Conservation (phyloP, 768 basidiomycete genomes). For the Tephrocybe sp. region DNA sequence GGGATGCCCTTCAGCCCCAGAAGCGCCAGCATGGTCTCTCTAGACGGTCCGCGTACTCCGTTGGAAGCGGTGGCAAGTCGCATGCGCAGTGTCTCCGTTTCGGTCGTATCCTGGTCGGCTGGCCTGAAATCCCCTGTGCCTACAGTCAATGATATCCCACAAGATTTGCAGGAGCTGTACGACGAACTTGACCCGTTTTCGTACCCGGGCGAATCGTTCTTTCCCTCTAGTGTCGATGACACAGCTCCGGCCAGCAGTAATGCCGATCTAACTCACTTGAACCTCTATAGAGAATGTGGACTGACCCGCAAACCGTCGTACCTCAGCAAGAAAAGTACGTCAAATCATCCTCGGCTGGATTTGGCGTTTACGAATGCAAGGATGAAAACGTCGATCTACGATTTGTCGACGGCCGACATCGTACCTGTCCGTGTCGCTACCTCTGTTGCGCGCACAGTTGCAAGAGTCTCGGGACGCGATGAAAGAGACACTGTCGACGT, state of each 20-base stretch:
- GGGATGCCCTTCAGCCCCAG: constrained; percentile 16
- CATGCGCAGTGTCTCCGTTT: constrained; percentile 21
- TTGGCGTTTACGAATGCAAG: constrained; percentile 2
- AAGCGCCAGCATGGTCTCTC: constrained; percentile 12
- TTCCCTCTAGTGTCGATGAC: not conserved
- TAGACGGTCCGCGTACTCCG: constrained; percentile 18
- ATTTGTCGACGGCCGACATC: constrained; percentile 13
- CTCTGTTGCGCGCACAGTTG: not conserved
- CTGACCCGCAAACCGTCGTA: constrained; percentile 3
- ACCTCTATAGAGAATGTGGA: constrained; percentile 5
- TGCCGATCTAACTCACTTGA: constrained; percentile 13
- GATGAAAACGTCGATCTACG: constrained; percentile 19
- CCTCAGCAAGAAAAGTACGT: constrained; percentile 4
- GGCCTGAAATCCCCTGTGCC: constrained; percentile 6
- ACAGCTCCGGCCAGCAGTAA: not conserved
- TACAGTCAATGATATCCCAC: constrained; percentile 10
- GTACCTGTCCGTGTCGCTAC: not conserved
- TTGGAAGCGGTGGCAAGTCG: constrained; percentile 21
- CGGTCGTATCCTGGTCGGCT: constrained; percentile 11
- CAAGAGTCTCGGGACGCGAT: not conserved
- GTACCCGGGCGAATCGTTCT: constrained; percentile 17
- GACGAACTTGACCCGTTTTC: constrained; percentile 19
- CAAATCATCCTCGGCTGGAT: not conserved
- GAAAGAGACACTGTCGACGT: not conserved
- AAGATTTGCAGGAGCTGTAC: constrained; percentile 17